Evolutionary conservation across 805 yeast genomes (phyloP), one percentile per base, ranked within the genome.

Genomic region (Metschnikowia gruessii): DNA sequence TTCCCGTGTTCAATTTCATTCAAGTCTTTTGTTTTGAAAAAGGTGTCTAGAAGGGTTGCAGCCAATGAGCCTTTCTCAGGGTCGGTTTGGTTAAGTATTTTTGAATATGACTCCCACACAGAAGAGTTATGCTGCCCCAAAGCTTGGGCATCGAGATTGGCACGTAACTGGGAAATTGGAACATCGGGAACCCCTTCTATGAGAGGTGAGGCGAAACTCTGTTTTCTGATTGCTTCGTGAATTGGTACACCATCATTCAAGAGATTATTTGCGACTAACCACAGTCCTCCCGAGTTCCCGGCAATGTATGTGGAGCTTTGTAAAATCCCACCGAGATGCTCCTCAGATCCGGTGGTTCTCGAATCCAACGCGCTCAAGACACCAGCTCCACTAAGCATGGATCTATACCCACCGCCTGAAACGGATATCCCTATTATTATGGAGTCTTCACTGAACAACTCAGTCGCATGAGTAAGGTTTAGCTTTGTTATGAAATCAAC

Each of bases 221-320:
- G 58, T 3, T 38, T 48, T 19, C 54, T 52, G 29, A 42, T 63
- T 1, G 47, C 47, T 2, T 43, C 49, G 30, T 48, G 31, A 22
- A 66, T 50, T 7, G 70, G 69, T 8, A 42, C 51, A 24, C 59
- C 61, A 47, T 68, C 70, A 42, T 65, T 63, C 1, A 67, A 57
- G 22, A 62, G 63, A 40, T 62, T 66, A 45, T 68, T 68, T 63
- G 83, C 76, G 1, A 84, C 77, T 8, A 82, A 62, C 90, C 91
- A 84, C 38, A 84, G 76, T 0, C 90, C 91, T 1, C 90, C 90
- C 2, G 88, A 82, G 1, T 82, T 74, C 0, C 89, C 89, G 0
- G 80, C 75, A 10, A 84, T 67, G 57, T 84, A 83, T 13, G 76
- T 65, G 0, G 81, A 49, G 7, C 78, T 65, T 54, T 83, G 87